These are phyloP conservation scores for Elsinoe ampelina DNA, from an alignment of 2,329 filamentous ascomycete genomes.

Conservation along the genomic window DNA sequence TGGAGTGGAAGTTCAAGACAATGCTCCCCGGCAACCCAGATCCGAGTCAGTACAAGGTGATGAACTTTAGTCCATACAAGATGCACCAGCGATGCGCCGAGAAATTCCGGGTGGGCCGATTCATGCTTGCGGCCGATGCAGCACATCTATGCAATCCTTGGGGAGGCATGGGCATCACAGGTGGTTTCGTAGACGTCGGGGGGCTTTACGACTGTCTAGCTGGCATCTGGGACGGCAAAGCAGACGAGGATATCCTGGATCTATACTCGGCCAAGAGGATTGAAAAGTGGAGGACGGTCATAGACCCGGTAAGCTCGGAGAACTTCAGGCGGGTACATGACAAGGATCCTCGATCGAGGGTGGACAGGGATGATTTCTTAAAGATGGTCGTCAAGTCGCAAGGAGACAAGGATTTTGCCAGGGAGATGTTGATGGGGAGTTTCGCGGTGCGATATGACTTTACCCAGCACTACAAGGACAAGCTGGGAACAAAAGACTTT, in stretches of 20 bases:
- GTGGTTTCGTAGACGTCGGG: conserved; percentile 22
- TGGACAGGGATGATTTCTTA: conserved; percentile 20
- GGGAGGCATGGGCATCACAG: conserved; percentile 21
- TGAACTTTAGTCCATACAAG: conserved; percentile 32
- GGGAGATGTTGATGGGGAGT: conserved; percentile 20
- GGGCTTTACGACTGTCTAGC: conserved; percentile 21
- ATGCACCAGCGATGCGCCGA: conserved; percentile 32
- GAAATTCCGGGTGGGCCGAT: conserved; percentile 26
- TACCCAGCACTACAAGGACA: conserved; percentile 20
- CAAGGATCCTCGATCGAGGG: conserved; percentile 15
- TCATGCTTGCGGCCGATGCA: conserved; percentile 32
- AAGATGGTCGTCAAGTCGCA: conserved; percentile 17
- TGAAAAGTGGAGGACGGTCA: conserved; percentile 27
- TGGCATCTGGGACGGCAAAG: conserved; percentile 19
- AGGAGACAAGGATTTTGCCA: conserved; percentile 18
- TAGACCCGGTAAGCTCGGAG: conserved; percentile 26
- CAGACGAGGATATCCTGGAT: conserved; percentile 25
- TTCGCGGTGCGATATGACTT: conserved; percentile 17
- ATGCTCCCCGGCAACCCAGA: conserved; percentile 21
- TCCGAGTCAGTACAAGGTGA: conserved; percentile 26
- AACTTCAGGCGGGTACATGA: conserved; percentile 20
- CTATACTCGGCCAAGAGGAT: conserved; percentile 29
- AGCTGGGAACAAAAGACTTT: conserved; percentile 7
- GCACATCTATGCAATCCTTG: conserved; percentile 29
- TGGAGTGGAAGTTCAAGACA: conserved; percentile 21